Conservation (phyloP, 2,329 filamentous ascomycete species). For the Aspergillus transmontanensis region DNA sequence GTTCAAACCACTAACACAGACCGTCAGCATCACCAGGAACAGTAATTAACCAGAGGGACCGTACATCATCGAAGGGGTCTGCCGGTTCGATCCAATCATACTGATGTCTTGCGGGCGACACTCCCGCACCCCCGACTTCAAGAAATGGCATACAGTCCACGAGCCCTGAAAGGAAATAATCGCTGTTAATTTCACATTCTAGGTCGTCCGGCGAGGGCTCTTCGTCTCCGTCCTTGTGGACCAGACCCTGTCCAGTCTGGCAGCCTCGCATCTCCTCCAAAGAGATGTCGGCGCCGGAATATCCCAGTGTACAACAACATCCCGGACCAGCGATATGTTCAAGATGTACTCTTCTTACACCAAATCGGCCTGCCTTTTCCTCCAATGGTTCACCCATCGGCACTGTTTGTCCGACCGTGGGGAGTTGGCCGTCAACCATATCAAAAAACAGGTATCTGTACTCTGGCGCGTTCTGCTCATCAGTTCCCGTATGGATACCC, state of each 20-base stretch:
- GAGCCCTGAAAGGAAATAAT: slow-evolving; percentile 5
- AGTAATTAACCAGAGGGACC: background rate
- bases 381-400: background rate
- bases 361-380: background rate
- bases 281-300: background rate
- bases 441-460: background rate
- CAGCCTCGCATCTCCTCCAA: slow-evolving; percentile 7
- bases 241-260: slow-evolving; percentile 1
- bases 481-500: no score
- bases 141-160: background rate
- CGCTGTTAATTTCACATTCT: background rate
- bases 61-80: background rate
- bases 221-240: background rate
- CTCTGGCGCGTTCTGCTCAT: no score
- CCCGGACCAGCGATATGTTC: background rate
- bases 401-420: background rate
- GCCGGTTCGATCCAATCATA: no score
- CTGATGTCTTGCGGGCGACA: no score
- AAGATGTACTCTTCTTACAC: background rate
- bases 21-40: no score
- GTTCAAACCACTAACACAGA: no score
- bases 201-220: background rate
- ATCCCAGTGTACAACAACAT: background rate
- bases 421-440: background rate
- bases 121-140: no score